Evolutionary conservation across 116 monocot species (phyloP), one percentile per base, ranked within the genome.

Genomic region (Dioscorea cayenensis): DNA sequence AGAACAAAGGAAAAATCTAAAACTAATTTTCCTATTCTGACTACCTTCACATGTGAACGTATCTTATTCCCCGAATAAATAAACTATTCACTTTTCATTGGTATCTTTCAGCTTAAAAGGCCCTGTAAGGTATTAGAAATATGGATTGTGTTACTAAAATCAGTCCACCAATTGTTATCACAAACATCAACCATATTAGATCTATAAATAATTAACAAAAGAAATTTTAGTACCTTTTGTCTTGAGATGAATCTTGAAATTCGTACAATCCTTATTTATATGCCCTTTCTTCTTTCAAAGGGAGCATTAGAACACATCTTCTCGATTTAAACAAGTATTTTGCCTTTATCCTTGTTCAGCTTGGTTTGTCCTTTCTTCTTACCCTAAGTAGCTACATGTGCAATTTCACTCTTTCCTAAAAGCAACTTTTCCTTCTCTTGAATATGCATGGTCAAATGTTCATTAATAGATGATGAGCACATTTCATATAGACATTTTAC

Each of bases 131-230:
- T 32, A 21, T 71, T 71, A 6, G 4, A 27, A 71, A 58, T 65
- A 65, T 77, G 66, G 37, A 77, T 77, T 66, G 63, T 65, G 59
- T 52, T 16, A 64, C 36, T 65, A 25, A 11, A 66, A 28, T n/a
- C n/a, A n/a, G n/a, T n/a, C n/a, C n/a, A n/a, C n/a, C n/a, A n/a
- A n/a, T n/a, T n/a, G n/a, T n/a, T n/a, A n/a, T n/a, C n/a, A n/a
- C n/a, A n/a, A n/a, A n/a, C n/a, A n/a, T n/a, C n/a, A n/a, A n/a
- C n/a, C n/a, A n/a, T n/a, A n/a, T n/a, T n/a, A n/a, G n/a, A n/a
- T n/a, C n/a, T n/a, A n/a, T n/a, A n/a, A n/a, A n/a, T n/a, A n/a
- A n/a, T n/a, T n/a, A n/a, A n/a, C n/a, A n/a, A n/a, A n/a, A n/a
- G n/a, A n/a, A n/a, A n/a, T n/a, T n/a, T n/a, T n/a, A n/a, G n/a